Evolutionary conservation across 2,329 filamentous ascomycete species (phyloP).

Genomic region (Sclerotinia glacialis): DNA sequence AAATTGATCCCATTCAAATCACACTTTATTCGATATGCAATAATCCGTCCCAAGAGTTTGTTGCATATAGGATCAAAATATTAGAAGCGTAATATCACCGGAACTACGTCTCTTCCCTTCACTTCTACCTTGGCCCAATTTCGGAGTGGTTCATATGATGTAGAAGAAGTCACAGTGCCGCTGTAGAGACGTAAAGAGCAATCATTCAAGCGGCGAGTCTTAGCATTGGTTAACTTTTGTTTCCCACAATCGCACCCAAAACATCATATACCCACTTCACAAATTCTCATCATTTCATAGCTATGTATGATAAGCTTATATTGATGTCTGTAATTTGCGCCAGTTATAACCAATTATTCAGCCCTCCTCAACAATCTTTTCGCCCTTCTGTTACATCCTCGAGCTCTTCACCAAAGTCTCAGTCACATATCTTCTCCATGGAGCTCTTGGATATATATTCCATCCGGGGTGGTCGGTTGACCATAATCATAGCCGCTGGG

Average conservation of each 20-base stretch:
- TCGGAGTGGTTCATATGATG: too few species aligned
- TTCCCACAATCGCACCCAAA: background rate
- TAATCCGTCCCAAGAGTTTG: too few species aligned
- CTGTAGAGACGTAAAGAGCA: background rate
- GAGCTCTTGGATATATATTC: background rate
- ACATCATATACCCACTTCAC: background rate
- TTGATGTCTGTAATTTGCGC: background rate
- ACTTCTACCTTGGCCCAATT: too few species aligned
- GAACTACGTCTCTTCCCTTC: too few species aligned
- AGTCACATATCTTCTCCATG: background rate
- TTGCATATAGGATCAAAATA: too few species aligned
- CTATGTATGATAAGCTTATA: background rate
- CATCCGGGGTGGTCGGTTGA: background rate
- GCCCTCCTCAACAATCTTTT: background rate
- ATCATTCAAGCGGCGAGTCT: background rate
- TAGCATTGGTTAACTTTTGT: background rate
- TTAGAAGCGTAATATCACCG: too few species aligned
- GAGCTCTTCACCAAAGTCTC: too few species aligned
- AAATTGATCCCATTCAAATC: too few species aligned
- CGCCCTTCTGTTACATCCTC: background rate
- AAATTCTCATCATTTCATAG: background rate
- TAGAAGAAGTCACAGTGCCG: background rate
- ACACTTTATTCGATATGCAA: too few species aligned
- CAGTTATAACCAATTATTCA: background rate
- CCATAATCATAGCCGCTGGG: background rate